Evolutionary conservation across 192 early-diverging fungal species (phyloP), one percentile per base, ranked within the genome.

Genomic region (Chytriomyces hyalinus): DNA sequence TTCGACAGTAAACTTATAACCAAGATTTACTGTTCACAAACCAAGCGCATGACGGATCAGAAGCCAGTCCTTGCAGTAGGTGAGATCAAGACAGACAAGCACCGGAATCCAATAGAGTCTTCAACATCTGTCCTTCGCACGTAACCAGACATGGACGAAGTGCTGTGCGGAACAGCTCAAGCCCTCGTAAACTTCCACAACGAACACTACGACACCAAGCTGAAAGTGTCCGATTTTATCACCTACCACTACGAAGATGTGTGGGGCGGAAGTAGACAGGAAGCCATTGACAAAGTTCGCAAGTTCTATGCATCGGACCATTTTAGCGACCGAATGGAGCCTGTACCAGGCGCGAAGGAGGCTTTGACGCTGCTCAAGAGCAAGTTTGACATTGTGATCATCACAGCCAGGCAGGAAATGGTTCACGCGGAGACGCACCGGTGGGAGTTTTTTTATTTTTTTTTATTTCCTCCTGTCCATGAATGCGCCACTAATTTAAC

Each of bases 171-270:
- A 57, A 89, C 87, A 5, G 46, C 82, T 0, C 77, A 85, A 44
- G 85, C 86, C 3, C 76, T 90, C 10, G 83, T 86, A 48, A 74
- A 83, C 36, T 90, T 83, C 70, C 89, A 90, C 60, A 90, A 90
- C 67, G 83, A 79, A 46, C 79, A 67, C 11, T 89, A 86, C 60
- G 80, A 81, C 17, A 90, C 89, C 11, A 28, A 79, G 10, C 77
- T 84, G 28, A 76, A 70, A 62, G 67, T 83, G 48, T 67, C 75
- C 22, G 89, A 90, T 65, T 87, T 89, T 78, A 50, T 78, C 60
- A 84, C 87, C 3, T 80, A 83, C 26, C 81, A 88, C 65, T 85
- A 85, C 57, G 86, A 81, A 49, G 80, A 88, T 67, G 79, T 65
- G 1, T 65, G 63, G 63, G 63, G 63, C 3, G 63, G 63, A 3